Evolutionary conservation across 805 yeast genomes (phyloP), one percentile per base, ranked within the genome.

Genomic region (Ogataea methylovora): DNA sequence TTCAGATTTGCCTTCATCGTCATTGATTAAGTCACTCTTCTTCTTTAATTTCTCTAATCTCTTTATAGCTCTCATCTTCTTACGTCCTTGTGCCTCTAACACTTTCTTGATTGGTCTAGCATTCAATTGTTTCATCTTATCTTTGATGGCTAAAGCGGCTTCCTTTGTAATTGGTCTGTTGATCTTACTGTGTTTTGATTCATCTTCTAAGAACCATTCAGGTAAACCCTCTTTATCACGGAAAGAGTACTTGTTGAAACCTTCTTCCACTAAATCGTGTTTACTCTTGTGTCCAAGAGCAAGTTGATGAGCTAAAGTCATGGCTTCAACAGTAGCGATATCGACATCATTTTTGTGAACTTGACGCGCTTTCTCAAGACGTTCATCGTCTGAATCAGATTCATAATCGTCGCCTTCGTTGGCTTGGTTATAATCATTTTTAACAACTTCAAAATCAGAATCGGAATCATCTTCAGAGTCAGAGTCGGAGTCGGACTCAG

Each of bases 21-120:
- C 98, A 51, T 83, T 83, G 55, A 90, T 87, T 43, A 83, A 48
- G 52, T 92, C 97, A 31, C 94, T 81, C 71, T 90, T 90, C 81
- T 84, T 88, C 69, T 84, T 84, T 53, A 90, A 61, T 62, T 83
- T 82, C 56, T 88, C 97, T 43, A 90, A 63, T 54, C 95, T 76
- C 53, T 79, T 76, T 48, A 82, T 69, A 4, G 97, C 94, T 60
- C 95, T 79, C 84, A 84, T 71, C 72, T 84, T 84, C 80, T 90
- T 90, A 61, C 98, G 79, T 17, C 95, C 97, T 56, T 85, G 79
- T 5, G 98, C 98, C 62, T 92, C 99, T 46, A 84, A 73, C n/a
- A 92, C 97, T 74, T 92, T 92, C 76, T 92, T 92, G 53, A 92
- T 90, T 9, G 99, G 98, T 58, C 99, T 78, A 9, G 98, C 97